These are phyloP conservation scores for Tetrahymena malaccensis DNA, from an alignment of 73 alveolate species.

Conservation along the genomic window DNA sequence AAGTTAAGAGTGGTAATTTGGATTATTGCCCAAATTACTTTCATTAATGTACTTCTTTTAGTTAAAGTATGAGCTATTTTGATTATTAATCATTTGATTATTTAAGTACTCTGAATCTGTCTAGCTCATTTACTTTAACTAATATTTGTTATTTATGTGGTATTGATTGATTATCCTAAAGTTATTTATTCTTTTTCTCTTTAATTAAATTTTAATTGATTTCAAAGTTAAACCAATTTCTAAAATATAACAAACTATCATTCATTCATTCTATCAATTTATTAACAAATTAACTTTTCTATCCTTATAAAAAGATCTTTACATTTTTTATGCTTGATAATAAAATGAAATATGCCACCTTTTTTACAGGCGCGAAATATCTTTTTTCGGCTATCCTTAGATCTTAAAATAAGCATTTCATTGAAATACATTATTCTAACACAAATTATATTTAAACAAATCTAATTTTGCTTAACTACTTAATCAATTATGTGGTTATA, in stretches of 20 bases:
- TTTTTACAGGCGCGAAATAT: background rate
- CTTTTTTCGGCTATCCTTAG: background rate
- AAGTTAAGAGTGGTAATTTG: background rate
- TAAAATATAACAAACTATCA: too few relatives aligned
- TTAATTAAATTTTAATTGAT: too few relatives aligned
- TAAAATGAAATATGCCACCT: too few relatives aligned
- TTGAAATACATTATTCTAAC: background rate
- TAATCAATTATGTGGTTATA: too few relatives aligned
- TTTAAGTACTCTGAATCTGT: background rate
- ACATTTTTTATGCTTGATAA: background rate
- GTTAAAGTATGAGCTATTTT: background rate
- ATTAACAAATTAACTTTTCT: too few relatives aligned
- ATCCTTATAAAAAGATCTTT: background rate
- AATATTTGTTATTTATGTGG: too few relatives aligned
- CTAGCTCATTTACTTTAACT: background rate
- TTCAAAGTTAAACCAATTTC: background rate
- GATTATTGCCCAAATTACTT: background rate
- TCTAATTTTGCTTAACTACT: too few relatives aligned
- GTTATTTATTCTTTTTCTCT: background rate
- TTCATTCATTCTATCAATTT: too few relatives aligned
- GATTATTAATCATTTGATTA: too few relatives aligned
- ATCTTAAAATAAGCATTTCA: too few relatives aligned
- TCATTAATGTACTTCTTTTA: background rate
- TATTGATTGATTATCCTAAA: too few relatives aligned
- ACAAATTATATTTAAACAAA: background rate